Evolutionary conservation across 805 yeast genomes (phyloP).

Genomic region (Diddensiella transvaalensis): DNA sequence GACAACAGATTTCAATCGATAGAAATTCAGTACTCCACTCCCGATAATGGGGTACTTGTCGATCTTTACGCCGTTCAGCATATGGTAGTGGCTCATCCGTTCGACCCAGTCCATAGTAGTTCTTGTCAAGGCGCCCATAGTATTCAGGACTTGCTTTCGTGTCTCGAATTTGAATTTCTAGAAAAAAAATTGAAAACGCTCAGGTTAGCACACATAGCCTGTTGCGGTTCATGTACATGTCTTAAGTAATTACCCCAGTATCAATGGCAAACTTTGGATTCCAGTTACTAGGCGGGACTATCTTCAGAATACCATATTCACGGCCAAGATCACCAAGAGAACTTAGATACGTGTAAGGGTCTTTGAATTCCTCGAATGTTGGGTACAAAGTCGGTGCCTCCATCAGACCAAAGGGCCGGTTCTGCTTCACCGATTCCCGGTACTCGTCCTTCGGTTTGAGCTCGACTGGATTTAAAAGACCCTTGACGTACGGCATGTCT

Average conservation of each 20-base stretch:
- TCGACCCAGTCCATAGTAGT: constrained; percentile 33
- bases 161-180: constrained; percentile 32
- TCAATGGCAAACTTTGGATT: constrained; percentile 37
- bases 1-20: constrained; percentile 30
- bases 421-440: constrained; percentile 19
- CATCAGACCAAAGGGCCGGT: constrained; percentile 35
- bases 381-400: constrained; percentile 59
- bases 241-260: constrained; percentile 20
- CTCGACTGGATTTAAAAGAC: constrained; percentile 15
- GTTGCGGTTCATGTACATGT: no score
- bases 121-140: constrained; percentile 36
- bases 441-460: constrained; percentile 17
- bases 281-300: constrained; percentile 57
- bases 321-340: constrained; percentile 49
- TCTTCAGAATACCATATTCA: constrained; percentile 69
- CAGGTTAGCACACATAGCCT: no score
- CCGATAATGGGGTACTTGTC: constrained; percentile 28
- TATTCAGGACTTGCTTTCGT: constrained; percentile 33
- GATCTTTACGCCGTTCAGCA: constrained; percentile 19
- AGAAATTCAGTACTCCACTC: constrained; percentile 28
- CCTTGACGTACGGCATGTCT: constrained; percentile 8
- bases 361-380: constrained; percentile 49
- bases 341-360: constrained; percentile 66
- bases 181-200: not conserved
- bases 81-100: constrained; percentile 34